Evolutionary conservation across 2,329 filamentous ascomycete genomes (phyloP), one percentile per base, ranked within the genome.

Genomic region (Metarhizium humberi): DNA sequence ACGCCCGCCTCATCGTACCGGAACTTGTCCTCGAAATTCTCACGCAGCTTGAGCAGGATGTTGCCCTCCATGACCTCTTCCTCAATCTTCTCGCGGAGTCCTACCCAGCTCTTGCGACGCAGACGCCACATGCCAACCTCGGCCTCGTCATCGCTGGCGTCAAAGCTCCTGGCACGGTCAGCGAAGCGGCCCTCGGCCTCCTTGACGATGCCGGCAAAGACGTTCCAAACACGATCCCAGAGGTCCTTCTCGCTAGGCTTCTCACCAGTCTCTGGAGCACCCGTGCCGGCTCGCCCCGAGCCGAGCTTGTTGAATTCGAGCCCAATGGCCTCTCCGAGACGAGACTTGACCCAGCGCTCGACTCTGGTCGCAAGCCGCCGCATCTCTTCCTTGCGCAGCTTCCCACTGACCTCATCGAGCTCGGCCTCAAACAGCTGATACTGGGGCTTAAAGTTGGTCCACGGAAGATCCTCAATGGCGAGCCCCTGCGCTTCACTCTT

Each of bases 21-120:
- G 81, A 99, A 99, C 73, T 96, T 96, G 75, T 99, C 94, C 73
- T 99, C 94, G 62, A 99, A 99, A 75, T 96, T 97, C 71, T 99
- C 94, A 40, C 94, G 85, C 52, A 99, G 82, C 76, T 99, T 99
- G 62, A 97, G 78, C 38, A 97, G 76, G 54, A 99, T 85, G 67
- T 97, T 99, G 64, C 92, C 92, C 73, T 97, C 94, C 85, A 95
- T 95, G 67, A 96, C 90, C 72, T 99, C 94, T 67, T 99, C 94
- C 40, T 97, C 92, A 59, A 99, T 88, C 76, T 90, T 94, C 57
- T 90, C 86, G 49, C 90, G 83, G 58, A 99, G 78, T 14, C 92
- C 92, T 45, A 86, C 86, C 94, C 94, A 99, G 58, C 90, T 94
- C 78, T 97, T 97, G 60, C 92, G 85, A 57, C 92, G 85, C 60